A percentile compares a stretch with the other conserved stretches of the same genome.
Conservation (phyloP, 148 eudicot species). For the Fagopyrum esculentum region DNA sequence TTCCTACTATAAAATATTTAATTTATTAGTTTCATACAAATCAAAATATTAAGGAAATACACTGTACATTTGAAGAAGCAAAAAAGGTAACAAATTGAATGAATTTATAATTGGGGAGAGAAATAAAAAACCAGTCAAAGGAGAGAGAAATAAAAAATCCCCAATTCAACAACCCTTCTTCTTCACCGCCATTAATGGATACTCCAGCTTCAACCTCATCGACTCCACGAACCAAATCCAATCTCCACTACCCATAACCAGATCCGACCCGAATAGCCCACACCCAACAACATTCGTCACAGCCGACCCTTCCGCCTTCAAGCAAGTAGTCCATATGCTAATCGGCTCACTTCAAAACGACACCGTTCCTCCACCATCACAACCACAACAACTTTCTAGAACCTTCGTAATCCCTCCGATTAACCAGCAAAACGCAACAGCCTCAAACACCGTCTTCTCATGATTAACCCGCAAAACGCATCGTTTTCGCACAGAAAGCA, state of each 20-base stretch:
- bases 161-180: not conserved
- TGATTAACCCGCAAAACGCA: conserved; percentile 40
- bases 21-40: no score
- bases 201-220: not conserved
- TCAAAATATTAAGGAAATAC: no score
- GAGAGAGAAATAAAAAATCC: not conserved
- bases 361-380: conserved; percentile 11
- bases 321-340: conserved; percentile 83
- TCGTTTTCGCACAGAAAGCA: not conserved
- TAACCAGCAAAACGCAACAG: conserved; percentile 48
- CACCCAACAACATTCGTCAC: conserved; percentile 83
- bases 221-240: not conserved
- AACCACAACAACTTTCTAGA: not conserved
- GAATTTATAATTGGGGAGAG: not conserved
- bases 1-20: no score
- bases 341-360: conserved; percentile 52
- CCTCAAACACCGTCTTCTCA: conserved; percentile 40
- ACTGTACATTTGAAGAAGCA: conserved; percentile 4
- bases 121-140: not conserved
- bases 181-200: conserved; percentile 1
- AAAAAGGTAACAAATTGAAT: not conserved
- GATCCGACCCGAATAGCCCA: conserved; percentile 58
- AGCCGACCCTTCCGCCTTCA: conserved; percentile 71
- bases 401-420: conserved; percentile 44
- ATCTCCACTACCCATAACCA: conserved; percentile 27